Percentiles rank a stretch among this genome's conserved stretches.
Evolutionary conservation across 2,329 filamentous ascomycete genomes (phyloP).

Genomic region (Aspergillus oerlinghausenensis): DNA sequence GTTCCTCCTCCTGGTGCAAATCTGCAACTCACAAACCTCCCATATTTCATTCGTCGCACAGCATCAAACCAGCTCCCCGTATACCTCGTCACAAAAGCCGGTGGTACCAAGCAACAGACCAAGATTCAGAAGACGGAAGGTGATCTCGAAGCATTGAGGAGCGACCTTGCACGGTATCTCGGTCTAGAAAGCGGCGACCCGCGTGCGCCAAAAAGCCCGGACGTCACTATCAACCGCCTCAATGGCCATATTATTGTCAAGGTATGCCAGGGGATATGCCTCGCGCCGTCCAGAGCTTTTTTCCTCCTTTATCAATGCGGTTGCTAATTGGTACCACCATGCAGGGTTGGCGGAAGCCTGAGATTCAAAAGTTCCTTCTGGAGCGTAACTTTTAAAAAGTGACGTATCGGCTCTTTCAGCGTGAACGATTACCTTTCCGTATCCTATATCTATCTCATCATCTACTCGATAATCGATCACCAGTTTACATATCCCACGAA

Average conservation of each 20-base stretch:
- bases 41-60: constrained; percentile 71
- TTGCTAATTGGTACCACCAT: background rate
- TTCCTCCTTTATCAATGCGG: background rate
- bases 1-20: constrained; percentile 28
- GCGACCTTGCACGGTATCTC: constrained; percentile 59
- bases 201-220: constrained; percentile 27
- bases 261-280: constrained; percentile 42
- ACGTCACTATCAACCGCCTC: constrained; percentile 51
- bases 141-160: constrained; percentile 58
- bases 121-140: constrained; percentile 76
- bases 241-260: constrained; percentile 73
- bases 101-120: constrained; percentile 71
- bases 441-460: constrained; percentile 6
- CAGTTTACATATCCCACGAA: background rate
- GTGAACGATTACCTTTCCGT: constrained; percentile 3
- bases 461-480: constrained; percentile 1
- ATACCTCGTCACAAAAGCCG: constrained; percentile 68
- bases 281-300: background rate
- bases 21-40: constrained; percentile 43
- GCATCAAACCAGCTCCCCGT: constrained; percentile 67
- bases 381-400: constrained; percentile 41
- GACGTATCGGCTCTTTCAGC: constrained; percentile 5
- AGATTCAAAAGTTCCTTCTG: constrained; percentile 46
- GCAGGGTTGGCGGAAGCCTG: constrained; percentile 48
- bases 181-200: constrained; percentile 48